Evolutionary conservation across 371 early-diverging fungal species (phyloP).

Genomic region (Mucor velutinosus): DNA sequence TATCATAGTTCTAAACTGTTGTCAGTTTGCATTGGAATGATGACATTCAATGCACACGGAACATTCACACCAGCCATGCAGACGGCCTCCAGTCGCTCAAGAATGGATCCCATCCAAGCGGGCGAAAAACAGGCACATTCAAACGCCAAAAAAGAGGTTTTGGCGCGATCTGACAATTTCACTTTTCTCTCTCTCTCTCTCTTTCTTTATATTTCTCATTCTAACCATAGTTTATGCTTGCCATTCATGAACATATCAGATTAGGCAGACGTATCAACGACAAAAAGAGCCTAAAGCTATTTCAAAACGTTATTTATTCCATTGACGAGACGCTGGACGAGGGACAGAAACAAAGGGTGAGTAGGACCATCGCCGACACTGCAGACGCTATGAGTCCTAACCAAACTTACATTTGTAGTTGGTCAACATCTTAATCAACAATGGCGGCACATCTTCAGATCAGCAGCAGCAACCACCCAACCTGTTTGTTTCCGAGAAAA

Average conservation of each 20-base stretch:
- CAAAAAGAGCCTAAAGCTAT: conserved; percentile 16
- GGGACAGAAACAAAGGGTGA: conserved; percentile 1
- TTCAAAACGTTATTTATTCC: conserved; percentile 18
- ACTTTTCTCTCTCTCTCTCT: not conserved
- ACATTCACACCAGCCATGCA: not conserved
- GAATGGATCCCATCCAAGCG: not conserved
- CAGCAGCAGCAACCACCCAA: not conserved
- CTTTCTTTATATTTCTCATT: not conserved
- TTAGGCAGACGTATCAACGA: conserved; percentile 20
- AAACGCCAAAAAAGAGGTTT: not conserved
- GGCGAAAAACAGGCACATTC: no score
- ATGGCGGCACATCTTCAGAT: conserved; percentile 15
- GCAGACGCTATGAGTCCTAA: not conserved
- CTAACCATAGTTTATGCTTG: not conserved
- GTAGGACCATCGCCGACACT: not conserved
- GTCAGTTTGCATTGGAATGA: not conserved
- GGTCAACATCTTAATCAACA: conserved; percentile 10
- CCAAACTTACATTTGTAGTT: not conserved
- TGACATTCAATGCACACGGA: not conserved
- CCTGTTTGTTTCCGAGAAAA: not conserved
- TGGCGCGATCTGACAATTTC: not conserved
- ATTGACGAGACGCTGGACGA: conserved; percentile 10
- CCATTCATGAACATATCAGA: not conserved
- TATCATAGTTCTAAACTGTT: not conserved
- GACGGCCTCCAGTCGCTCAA: not conserved